A percentile compares a stretch with the other conserved stretches of the same genome.
Conservation (phyloP, 192 early-diverging fungal species). For the Rhizophagus clarus region DNA sequence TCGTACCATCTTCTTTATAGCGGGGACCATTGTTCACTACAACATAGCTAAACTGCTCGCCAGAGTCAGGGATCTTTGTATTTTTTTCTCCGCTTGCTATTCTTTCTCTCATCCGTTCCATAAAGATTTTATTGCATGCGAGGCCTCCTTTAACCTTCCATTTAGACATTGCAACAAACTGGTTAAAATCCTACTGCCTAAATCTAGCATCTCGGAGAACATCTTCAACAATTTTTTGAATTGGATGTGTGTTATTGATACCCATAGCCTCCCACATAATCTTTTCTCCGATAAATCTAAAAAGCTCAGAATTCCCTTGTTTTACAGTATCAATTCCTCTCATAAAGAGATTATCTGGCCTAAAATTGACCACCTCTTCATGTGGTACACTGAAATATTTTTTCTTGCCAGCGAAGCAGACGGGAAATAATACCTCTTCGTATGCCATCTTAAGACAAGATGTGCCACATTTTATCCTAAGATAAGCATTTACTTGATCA, state of each 20-base stretch:
- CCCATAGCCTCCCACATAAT: conserved; percentile 12
- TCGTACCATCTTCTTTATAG: too few relatives aligned
- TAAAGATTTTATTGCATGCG: too few relatives aligned
- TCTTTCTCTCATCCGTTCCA: too few relatives aligned
- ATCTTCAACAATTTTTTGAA: not conserved
- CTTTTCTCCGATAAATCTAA: not conserved
- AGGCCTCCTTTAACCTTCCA: not conserved
- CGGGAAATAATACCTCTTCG: conserved; percentile 11
- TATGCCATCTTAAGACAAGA: conserved; percentile 25
- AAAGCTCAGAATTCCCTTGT: not conserved
- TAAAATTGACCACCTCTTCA: not conserved
- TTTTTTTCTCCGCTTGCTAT: too few relatives aligned
- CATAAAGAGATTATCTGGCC: conserved; percentile 1
- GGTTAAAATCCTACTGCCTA: too few relatives aligned
- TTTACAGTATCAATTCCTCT: conserved; percentile 13
- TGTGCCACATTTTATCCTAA: not conserved
- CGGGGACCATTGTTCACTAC: too few relatives aligned
- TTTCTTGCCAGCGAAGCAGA: conserved; percentile 6
- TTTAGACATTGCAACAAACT: not conserved
- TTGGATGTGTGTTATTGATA: too few relatives aligned
- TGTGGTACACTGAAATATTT: conserved; percentile 16
- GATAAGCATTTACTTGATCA: conserved; percentile 11
- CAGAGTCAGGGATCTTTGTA: conserved; percentile 11
- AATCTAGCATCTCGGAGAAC: not conserved
- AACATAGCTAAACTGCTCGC: not conserved